These are phyloP conservation scores for Dryas octopetala DNA, from an alignment of 306 rosid genomes.

Conservation along the genomic window DNA sequence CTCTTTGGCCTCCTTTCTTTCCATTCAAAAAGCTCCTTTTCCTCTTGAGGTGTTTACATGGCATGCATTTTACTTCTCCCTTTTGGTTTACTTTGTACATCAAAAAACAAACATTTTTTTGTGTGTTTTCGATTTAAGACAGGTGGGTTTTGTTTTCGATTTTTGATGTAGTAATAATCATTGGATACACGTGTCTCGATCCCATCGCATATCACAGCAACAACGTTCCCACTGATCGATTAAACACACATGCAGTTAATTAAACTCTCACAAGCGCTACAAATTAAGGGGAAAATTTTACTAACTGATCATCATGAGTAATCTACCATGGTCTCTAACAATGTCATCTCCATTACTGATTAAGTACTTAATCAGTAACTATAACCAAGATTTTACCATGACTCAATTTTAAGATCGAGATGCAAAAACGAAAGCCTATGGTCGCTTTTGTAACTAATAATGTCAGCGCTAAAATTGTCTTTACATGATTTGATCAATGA, in stretches of 20 bases:
- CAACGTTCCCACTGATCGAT: not conserved
- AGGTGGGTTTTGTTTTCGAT: slow-evolving; percentile 41
- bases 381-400: too few relatives aligned
- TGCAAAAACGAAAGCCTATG: too few relatives aligned
- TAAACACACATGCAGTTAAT: not conserved
- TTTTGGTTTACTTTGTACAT: slow-evolving; percentile 42
- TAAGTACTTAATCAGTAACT: too few relatives aligned
- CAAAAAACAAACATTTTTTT: slow-evolving; percentile 28
- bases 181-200: slow-evolving; percentile 56
- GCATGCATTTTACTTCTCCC: slow-evolving; percentile 1
- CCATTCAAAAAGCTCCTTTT: slow-evolving; percentile 53
- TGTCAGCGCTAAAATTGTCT: too few relatives aligned
- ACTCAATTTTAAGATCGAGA: too few relatives aligned
- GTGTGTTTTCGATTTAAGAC: slow-evolving; percentile 44
- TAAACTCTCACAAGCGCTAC: too few relatives aligned
- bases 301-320: too few relatives aligned
- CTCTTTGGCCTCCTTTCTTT: slow-evolving; percentile 54
- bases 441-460: too few relatives aligned
- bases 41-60: slow-evolving; percentile 23
- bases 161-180: slow-evolving; percentile 33
- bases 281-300: too few relatives aligned
- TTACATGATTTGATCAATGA: too few relatives aligned
- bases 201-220: slow-evolving; percentile 31
- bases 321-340: too few relatives aligned
- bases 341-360: too few relatives aligned